phyloP scores from a whole-genome alignment of 345 rosid genomes.

The Hirschfeldia incana region DNA sequence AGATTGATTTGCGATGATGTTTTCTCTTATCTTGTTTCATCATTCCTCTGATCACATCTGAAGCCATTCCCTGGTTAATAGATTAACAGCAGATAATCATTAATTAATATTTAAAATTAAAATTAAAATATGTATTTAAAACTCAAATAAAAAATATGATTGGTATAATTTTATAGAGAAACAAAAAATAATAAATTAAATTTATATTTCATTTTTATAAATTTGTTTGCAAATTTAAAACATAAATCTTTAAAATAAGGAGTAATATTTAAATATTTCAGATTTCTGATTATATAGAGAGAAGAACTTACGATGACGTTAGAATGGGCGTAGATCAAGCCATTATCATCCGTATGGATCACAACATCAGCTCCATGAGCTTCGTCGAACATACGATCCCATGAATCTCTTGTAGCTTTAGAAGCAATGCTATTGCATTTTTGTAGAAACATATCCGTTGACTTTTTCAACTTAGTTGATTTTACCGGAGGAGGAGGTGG shows the following conservation, averaged over 20 bases:
- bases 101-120: background rate
- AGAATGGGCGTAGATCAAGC: conserved; percentile 67
- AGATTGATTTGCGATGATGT: conserved; percentile 48
- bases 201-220: no score
- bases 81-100: background rate
- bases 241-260: no score
- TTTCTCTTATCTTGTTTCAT: conserved; percentile 55
- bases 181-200: no score
- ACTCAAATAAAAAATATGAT: no score
- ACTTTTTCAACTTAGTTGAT: background rate
- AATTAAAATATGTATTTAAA: no score
- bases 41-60: conserved; percentile 74
- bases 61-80: conserved; percentile 67
- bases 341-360: conserved; percentile 53
- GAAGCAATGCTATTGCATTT: conserved; percentile 34
- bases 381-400: conserved; percentile 78
- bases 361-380: conserved; percentile 72
- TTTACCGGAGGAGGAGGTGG: conserved; percentile 22
- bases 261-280: background rate
- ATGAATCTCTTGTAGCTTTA: conserved; percentile 49
- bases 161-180: no score
- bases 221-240: no score
- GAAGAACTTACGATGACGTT: conserved; percentile 64
- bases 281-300: background rate
- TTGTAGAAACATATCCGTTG: background rate